A percentile compares a stretch with the other conserved stretches of the same genome.
phyloP scores from a whole-genome alignment of 2,329 filamentous ascomycete species.

The Reticulascus tulasneorum region DNA sequence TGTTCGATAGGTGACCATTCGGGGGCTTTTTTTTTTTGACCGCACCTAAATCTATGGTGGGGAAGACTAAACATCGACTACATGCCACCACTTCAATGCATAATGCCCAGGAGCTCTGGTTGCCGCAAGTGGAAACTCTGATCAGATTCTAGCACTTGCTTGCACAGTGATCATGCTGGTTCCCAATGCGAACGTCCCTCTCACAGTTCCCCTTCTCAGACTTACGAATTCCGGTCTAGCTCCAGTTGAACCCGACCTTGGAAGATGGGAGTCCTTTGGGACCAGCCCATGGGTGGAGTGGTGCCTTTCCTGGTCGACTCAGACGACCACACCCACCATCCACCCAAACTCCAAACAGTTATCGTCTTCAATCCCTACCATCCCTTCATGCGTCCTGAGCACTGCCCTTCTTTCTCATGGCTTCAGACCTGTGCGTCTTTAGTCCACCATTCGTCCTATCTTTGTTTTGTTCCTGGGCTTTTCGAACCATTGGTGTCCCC shows the following conservation, averaged over 20 bases:
- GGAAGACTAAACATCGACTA: conserved; percentile 28
- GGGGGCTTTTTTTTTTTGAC: conserved; percentile 21
- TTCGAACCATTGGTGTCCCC: conserved; percentile 6
- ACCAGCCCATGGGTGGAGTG: conserved; percentile 6
- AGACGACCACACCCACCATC: too few species aligned
- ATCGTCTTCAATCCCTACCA: conserved; percentile 23
- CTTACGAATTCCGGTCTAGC: conserved; percentile 9
- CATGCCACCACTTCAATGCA: conserved; percentile 26
- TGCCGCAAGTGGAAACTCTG: conserved; percentile 27
- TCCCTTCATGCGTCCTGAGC: conserved; percentile 26
- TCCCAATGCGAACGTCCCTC: conserved; percentile 20
- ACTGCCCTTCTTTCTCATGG: conserved; percentile 22
- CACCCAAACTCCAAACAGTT: conserved; percentile 23
- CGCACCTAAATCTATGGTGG: conserved; percentile 26
- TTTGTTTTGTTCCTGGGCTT: conserved; percentile 19
- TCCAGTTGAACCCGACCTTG: too few species aligned
- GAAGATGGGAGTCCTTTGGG: too few species aligned
- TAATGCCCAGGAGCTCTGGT: conserved; percentile 25
- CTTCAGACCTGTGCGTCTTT: conserved; percentile 14
- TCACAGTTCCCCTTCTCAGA: conserved; percentile 14
- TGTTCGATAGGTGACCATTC: conserved; percentile 11
- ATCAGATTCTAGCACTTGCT: conserved; percentile 17
- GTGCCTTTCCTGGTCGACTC: conserved; percentile 8
- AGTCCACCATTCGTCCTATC: conserved; percentile 20
- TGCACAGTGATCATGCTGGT: conserved; percentile 20